Evolutionary conservation across 768 basidiomycete genomes (phyloP).

Genomic region (Leccinum variicolor): DNA sequence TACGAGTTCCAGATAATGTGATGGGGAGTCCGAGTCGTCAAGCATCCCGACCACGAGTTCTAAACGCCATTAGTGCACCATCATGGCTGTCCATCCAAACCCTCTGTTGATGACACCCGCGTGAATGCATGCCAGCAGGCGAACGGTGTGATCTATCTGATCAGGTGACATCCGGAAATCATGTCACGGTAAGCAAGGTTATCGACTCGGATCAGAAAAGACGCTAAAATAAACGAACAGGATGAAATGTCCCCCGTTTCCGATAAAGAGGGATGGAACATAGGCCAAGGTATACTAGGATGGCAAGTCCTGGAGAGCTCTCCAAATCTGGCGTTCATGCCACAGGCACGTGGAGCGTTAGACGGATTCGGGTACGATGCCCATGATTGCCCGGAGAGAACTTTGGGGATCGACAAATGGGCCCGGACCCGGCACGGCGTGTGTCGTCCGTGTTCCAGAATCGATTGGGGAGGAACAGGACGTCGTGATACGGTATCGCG

Average conservation of each 20-base stretch:
- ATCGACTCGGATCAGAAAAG: background rate
- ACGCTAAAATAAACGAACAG: background rate
- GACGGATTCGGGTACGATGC: background rate
- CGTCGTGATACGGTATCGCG: background rate
- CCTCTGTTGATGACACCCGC: background rate
- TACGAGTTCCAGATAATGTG: background rate
- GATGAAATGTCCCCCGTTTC: background rate
- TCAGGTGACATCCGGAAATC: constrained; percentile 1
- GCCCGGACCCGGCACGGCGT: no score
- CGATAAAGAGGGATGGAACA: background rate
- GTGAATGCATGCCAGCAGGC: background rate
- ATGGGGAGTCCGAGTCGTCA: background rate
- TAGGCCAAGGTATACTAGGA: background rate
- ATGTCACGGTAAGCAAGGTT: background rate
- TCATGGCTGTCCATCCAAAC: background rate
- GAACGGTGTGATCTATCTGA: constrained; percentile 7
- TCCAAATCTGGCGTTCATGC: background rate
- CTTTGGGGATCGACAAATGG: background rate
- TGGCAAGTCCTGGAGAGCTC: background rate
- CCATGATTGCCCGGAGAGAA: background rate
- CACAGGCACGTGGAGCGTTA: background rate
- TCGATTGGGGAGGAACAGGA: background rate
- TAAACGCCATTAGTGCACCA: background rate
- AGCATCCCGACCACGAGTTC: background rate
- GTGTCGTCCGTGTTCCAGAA: background rate